Evolutionary conservation across 257 asterid genomes (phyloP), one percentile per base, ranked within the genome.

Genomic region (Gentiana macrophylla): DNA sequence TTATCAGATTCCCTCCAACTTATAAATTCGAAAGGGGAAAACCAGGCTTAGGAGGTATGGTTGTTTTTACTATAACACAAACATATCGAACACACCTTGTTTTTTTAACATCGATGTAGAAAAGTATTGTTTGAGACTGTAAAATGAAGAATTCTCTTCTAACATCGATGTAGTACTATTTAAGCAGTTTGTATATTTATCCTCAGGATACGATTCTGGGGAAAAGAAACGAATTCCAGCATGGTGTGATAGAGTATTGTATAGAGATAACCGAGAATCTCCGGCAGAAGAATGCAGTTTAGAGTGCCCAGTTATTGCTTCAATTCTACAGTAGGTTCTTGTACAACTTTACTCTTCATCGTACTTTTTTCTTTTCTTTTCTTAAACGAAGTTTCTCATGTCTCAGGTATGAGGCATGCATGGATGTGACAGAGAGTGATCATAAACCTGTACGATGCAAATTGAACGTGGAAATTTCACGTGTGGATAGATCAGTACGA

Each of bases 141-240:
- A 24, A 24, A 24, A 0, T 24, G 24, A 24, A 24, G 24, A 24
- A 24, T 24, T 24, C 24, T 24, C 0, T 24, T 24, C 24, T 24
- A 24, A 24, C 24, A 24, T 24, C 24, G 24, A 24, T 24, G 24
- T 12, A 8, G 15, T 3, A 57, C 24, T 34, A 35, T 55, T 38
- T 8, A 32, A 12, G 12, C 13, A 35, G 32, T 36, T 15, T 37
- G 10, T 36, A 41, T 55, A 37, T 13, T 15, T 37, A 43, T 57
- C 45, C 49, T 63, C 60, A 92, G 99, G 99, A 36, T 92, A 92
- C 79, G 99, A 92, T 55, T 88, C 99, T 51, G 97, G 99, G 0
- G 99, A 92, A 76, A 92, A 92, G 84, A 92, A 92, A 63, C 66
- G 97, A 37, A 92, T 88, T 65, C 99, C 97, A 5, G 99, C 99